Evolutionary conservation across 2,329 filamentous ascomycete species (phyloP).

Genomic region (Penicillium sp.): DNA sequence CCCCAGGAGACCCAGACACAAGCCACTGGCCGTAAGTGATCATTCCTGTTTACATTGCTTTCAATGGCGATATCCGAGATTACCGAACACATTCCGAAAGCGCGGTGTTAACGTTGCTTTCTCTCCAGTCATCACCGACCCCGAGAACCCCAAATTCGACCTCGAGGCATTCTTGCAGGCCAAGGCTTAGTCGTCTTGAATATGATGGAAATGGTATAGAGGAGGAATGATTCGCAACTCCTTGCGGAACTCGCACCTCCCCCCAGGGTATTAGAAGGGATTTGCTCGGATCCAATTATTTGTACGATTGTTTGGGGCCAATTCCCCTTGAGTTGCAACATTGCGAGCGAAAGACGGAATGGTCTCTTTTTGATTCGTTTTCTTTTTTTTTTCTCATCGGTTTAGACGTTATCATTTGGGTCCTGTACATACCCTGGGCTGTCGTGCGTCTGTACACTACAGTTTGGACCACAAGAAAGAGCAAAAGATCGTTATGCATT

Average conservation of each 20-base stretch:
- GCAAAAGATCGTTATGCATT: constrained; percentile 39
- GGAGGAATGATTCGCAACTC: constrained; percentile 35
- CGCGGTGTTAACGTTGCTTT: constrained; percentile 6
- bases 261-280: constrained; percentile 34
- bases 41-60: background rate
- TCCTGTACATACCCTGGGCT: constrained; percentile 46
- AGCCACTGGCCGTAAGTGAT: constrained; percentile 36
- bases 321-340: constrained; percentile 41
- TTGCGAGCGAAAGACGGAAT: constrained; percentile 44
- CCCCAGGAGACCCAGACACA: constrained; percentile 48
- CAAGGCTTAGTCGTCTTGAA: constrained; percentile 50
- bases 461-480: constrained; percentile 36
- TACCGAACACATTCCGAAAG: constrained; percentile 6
- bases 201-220: constrained; percentile 21
- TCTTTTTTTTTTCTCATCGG: constrained; percentile 26
- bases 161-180: constrained; percentile 79
- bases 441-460: constrained; percentile 42
- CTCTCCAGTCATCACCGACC: constrained; percentile 68
- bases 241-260: constrained; percentile 33
- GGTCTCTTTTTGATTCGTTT: constrained; percentile 36
- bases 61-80: background rate
- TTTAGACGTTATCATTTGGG: constrained; percentile 44
- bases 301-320: constrained; percentile 47
- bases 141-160: constrained; percentile 86
- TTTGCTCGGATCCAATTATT: constrained; percentile 38